These are phyloP conservation scores for Cystobasidiaceae sp. DNA, from an alignment of 1,284 basidiomycete genomes.

Conservation along the genomic window DNA sequence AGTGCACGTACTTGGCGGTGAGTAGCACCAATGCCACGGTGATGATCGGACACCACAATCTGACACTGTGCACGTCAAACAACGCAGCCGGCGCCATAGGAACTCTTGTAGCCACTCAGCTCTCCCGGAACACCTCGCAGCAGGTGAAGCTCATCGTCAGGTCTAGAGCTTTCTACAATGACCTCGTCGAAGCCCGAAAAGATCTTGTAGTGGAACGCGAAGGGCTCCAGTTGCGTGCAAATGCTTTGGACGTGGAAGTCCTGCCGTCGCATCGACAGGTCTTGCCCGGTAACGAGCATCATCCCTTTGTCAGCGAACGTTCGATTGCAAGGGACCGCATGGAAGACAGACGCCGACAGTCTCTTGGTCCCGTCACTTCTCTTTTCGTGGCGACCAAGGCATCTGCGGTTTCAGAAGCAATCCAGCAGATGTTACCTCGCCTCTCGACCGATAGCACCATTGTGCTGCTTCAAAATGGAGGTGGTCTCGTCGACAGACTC, in stretches of 20 bases:
- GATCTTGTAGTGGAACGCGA: constrained; percentile 45
- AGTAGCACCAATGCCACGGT: neutral
- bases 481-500: constrained; percentile 82
- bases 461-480: constrained; percentile 81
- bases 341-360: constrained; percentile 25
- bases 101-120: constrained; percentile 69
- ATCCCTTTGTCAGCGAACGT: constrained; percentile 27
- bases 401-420: constrained; percentile 57
- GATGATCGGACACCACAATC: neutral
- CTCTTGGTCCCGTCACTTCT: constrained; percentile 55
- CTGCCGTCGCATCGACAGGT: constrained; percentile 41
- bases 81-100: constrained; percentile 71
- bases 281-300: constrained; percentile 43
- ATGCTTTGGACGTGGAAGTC: constrained; percentile 35
- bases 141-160: constrained; percentile 59
- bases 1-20: constrained; percentile 18
- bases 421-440: constrained; percentile 61
- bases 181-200: constrained; percentile 46
- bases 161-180: constrained; percentile 58
- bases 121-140: constrained; percentile 57
- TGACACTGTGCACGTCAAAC: constrained; percentile 58
- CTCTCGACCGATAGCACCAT: constrained; percentile 68
- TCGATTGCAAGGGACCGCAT: neutral
- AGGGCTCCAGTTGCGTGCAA: constrained; percentile 40
- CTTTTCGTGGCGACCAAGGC: constrained; percentile 82